Evolutionary conservation across 495 filamentous ascomycete species (phyloP).

Genomic region (Aspergillus olivimuriae): DNA sequence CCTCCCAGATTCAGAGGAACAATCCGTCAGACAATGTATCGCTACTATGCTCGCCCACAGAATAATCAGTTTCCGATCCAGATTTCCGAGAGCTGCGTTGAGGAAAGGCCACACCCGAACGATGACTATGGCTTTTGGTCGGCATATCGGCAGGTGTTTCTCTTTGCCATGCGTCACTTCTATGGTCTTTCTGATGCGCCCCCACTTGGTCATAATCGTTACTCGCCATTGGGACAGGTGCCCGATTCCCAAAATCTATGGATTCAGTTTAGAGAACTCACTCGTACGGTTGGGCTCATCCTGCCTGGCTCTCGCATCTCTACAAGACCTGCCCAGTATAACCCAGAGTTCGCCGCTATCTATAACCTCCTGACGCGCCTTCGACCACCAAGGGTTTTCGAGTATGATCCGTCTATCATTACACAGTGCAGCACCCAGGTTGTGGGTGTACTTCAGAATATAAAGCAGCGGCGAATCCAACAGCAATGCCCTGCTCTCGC

Average conservation of each 20-base stretch:
- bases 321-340: background rate
- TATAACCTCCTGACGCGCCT: constrained; percentile 2
- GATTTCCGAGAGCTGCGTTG: constrained; percentile 7
- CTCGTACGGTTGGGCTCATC: constrained; percentile 2
- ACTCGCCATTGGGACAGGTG: background rate
- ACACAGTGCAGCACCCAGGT: constrained; percentile 1
- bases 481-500: background rate
- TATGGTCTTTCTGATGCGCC: constrained; percentile 6
- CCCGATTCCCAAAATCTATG: constrained; percentile 8
- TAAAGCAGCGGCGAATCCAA: background rate
- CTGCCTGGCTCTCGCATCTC: background rate
- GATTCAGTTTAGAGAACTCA: constrained; percentile 1
- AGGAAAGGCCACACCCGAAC: constrained; percentile 3
- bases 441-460: background rate
- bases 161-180: constrained; percentile 19
- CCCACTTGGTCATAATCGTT: constrained; percentile 2
- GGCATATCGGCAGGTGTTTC: constrained; percentile 17
- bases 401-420: constrained; percentile 6
- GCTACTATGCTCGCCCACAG: constrained; percentile 7
- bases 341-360: constrained; percentile 4
- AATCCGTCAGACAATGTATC: constrained; percentile 10
- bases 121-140: constrained; percentile 4
- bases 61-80: constrained; percentile 2
- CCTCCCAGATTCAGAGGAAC: constrained; percentile 14
- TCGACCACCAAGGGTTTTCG: constrained; percentile 8